These are phyloP conservation scores for Adansonia gregorii DNA, from an alignment of 441 rosid genomes.

Conservation along the genomic window DNA sequence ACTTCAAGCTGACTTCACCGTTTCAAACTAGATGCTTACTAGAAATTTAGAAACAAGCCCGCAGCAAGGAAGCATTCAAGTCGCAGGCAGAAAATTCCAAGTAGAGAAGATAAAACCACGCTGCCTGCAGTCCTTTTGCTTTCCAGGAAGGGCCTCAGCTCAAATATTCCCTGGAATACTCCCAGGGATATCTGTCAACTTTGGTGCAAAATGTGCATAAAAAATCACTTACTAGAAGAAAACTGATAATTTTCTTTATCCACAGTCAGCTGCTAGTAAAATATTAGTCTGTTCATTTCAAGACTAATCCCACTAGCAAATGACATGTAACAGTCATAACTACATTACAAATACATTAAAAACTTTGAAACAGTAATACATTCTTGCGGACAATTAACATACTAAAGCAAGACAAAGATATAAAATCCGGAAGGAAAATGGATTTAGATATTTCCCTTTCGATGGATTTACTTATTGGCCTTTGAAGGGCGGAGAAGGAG, in stretches of 20 bases:
- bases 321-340: background rate
- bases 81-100: background rate
- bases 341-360: background rate
- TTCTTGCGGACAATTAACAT: slow-evolving; percentile 1
- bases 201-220: background rate
- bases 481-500: background rate
- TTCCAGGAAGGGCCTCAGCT: slow-evolving; percentile 7
- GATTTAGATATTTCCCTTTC: background rate
- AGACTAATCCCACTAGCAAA: background rate
- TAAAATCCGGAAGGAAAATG: background rate
- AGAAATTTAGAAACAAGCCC: background rate
- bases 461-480: background rate
- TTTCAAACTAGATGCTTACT: background rate
- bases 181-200: background rate
- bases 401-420: background rate
- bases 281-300: background rate
- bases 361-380: background rate
- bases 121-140: background rate
- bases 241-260: background rate
- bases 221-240: background rate
- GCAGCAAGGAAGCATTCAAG: background rate
- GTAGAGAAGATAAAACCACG: background rate
- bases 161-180: background rate
- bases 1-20: background rate
- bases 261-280: background rate